These are phyloP conservation scores for Hexamita inflata DNA, from an alignment of 208 protist genomes.

Conservation along the genomic window DNA sequence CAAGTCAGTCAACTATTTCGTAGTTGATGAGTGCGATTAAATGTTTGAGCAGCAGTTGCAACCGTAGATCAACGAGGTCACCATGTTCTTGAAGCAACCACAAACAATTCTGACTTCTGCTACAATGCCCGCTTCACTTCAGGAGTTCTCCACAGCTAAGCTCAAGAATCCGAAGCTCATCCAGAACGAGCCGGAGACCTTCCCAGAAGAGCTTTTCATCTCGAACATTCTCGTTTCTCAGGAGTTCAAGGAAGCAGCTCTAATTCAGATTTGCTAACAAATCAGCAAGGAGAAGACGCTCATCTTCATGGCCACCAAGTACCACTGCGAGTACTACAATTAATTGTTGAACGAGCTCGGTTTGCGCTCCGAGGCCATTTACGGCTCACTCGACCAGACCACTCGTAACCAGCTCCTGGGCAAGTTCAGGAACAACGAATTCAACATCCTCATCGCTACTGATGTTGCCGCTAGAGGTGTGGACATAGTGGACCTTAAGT, in stretches of 20 bases:
- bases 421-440: not conserved
- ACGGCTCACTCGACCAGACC: conserved; percentile 24
- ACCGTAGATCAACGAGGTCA: not conserved
- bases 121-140: not conserved
- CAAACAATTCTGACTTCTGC: conserved; percentile 2
- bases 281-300: not conserved
- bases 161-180: conserved; percentile 1
- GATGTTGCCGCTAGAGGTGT: conserved; percentile 37
- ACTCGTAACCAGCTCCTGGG: not conserved
- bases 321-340: not conserved
- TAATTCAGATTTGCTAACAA: not conserved
- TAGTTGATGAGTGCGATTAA: conserved; percentile 29
- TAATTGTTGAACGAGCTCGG: not conserved
- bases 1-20: conserved; percentile 24
- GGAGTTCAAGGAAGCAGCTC: not conserved
- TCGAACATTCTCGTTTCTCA: not conserved
- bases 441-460: conserved; percentile 33
- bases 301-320: conserved; percentile 8
- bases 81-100: not conserved
- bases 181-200: not conserved
- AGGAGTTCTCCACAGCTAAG: not conserved
- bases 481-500: conserved; percentile 30
- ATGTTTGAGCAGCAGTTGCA: conserved; percentile 11
- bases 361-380: not conserved
- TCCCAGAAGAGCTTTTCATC: conserved; percentile 3